Evolutionary conservation across 768 basidiomycete species (phyloP).

Genomic region (Auriscalpium microsporum): DNA sequence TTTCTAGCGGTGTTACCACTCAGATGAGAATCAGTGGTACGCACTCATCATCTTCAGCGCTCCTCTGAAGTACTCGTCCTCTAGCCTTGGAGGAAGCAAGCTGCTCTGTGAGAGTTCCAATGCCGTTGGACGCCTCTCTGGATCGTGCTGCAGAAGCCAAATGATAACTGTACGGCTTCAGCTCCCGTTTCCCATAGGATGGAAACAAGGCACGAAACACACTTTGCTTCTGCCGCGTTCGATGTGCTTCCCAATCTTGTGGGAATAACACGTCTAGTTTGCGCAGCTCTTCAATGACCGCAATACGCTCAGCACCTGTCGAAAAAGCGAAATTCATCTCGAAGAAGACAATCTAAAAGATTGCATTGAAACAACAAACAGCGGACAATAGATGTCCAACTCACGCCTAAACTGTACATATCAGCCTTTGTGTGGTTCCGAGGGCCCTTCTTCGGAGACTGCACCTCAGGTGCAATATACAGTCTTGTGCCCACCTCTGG

Average conservation of each 20-base stretch:
- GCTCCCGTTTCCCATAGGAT: background rate
- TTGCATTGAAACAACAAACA: background rate
- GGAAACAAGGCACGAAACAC: slow-evolving; percentile 19
- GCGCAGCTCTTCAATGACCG: slow-evolving; percentile 71
- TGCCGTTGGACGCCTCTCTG: slow-evolving; percentile 68
- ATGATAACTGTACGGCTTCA: slow-evolving; percentile 51
- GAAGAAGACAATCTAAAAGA: slow-evolving; percentile 80
- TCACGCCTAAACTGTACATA: slow-evolving; percentile 87
- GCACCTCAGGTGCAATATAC: slow-evolving; percentile 91
- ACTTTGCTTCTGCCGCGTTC: slow-evolving; percentile 64
- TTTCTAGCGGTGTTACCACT: background rate
- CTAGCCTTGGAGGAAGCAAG: slow-evolving; percentile 65
- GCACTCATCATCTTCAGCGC: slow-evolving; percentile 68
- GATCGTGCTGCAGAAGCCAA: slow-evolving; percentile 76
- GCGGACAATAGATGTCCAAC: slow-evolving; percentile 17
- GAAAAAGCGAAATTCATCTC: slow-evolving; percentile 89
- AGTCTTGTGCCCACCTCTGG: slow-evolving; percentile 83
- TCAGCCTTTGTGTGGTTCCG: slow-evolving; percentile 84
- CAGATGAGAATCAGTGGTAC: slow-evolving; percentile 15
- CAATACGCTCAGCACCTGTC: slow-evolving; percentile 77
- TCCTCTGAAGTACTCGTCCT: slow-evolving; percentile 82
- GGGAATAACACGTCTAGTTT: slow-evolving; percentile 73
- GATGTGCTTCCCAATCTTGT: slow-evolving; percentile 54
- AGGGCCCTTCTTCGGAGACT: slow-evolving; percentile 47
- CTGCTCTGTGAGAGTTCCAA: slow-evolving; percentile 76